Evolutionary conservation across 176 grass and related monocot genomes (phyloP).

Genomic region (Musa acuminata): DNA sequence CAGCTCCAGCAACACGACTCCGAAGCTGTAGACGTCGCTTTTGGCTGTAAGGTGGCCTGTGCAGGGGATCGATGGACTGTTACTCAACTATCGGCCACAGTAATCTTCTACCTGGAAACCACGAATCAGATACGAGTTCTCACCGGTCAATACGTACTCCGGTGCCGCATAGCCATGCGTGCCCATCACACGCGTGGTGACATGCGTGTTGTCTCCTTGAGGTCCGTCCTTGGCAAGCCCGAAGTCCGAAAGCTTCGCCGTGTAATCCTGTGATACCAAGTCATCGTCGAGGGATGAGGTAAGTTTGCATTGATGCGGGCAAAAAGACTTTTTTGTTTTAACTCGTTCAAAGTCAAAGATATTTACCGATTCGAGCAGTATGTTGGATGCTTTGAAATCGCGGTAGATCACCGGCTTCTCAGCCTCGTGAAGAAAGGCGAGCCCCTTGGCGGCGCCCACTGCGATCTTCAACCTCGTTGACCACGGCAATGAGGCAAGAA

Average conservation of each 20-base stretch:
- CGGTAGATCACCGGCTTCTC: conserved; percentile 81
- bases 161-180: conserved; percentile 91
- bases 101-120: too few species aligned
- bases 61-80: neutral
- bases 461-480: conserved; percentile 90
- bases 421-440: conserved; percentile 72
- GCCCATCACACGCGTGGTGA: conserved; percentile 83
- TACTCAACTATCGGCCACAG: too few species aligned
- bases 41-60: conserved; percentile 77
- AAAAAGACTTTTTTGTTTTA: neutral
- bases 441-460: conserved; percentile 73
- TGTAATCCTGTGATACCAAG: conserved; percentile 62
- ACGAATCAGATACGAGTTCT: too few species aligned
- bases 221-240: conserved; percentile 78
- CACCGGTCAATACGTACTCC: conserved; percentile 87
- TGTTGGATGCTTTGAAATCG: conserved; percentile 96
- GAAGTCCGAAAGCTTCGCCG: conserved; percentile 87
- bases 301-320: conserved; percentile 1
- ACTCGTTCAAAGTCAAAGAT: neutral
- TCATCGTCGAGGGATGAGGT: neutral
- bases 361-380: conserved; percentile 70
- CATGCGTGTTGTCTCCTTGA: conserved; percentile 54
- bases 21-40: conserved; percentile 94
- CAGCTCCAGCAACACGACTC: conserved; percentile 77
- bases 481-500: conserved; percentile 51